A percentile compares a stretch with the other conserved stretches of the same genome.
phyloP scores from a whole-genome alignment of 345 rosid genomes.

The thale cress (Arabidopsis thaliana) region DNA sequence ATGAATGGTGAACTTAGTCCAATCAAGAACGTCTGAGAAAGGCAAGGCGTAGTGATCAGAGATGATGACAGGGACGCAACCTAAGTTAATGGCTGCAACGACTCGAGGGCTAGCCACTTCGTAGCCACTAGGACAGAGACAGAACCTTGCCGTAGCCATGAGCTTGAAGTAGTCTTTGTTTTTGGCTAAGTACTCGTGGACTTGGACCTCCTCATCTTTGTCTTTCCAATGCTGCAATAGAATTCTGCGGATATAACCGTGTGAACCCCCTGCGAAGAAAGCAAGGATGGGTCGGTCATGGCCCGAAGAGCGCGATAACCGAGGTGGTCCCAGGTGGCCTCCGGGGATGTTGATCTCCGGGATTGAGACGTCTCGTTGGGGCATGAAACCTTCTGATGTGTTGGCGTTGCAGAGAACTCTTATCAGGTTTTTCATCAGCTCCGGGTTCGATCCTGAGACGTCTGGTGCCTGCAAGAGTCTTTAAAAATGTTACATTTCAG shows the following conservation, averaged over 20 bases:
- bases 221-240: constrained; percentile 53
- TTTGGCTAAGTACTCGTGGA: constrained; percentile 48
- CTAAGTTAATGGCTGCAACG: constrained; percentile 52
- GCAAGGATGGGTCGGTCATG: constrained; percentile 50
- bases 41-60: constrained; percentile 55
- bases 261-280: constrained; percentile 58
- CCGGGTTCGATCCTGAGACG: constrained; percentile 38
- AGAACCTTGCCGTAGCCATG: constrained; percentile 54
- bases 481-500: constrained; percentile 2
- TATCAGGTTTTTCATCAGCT: constrained; percentile 44
- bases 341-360: constrained; percentile 51
- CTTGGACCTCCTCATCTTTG: constrained; percentile 54
- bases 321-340: constrained; percentile 33
- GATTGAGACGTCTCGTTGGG: constrained; percentile 52
- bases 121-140: constrained; percentile 63
- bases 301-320: constrained; percentile 23
- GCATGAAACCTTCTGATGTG: constrained; percentile 57
- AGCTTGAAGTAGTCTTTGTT: constrained; percentile 46
- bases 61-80: constrained; percentile 59
- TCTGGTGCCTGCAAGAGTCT: constrained; percentile 52
- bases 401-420: constrained; percentile 63
- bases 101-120: constrained; percentile 65
- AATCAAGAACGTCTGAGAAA: constrained; percentile 57
- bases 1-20: constrained; percentile 54
- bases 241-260: constrained; percentile 49